Evolutionary conservation across 2,329 filamentous ascomycete genomes (phyloP).

Genomic region (Cadophora gregata): DNA sequence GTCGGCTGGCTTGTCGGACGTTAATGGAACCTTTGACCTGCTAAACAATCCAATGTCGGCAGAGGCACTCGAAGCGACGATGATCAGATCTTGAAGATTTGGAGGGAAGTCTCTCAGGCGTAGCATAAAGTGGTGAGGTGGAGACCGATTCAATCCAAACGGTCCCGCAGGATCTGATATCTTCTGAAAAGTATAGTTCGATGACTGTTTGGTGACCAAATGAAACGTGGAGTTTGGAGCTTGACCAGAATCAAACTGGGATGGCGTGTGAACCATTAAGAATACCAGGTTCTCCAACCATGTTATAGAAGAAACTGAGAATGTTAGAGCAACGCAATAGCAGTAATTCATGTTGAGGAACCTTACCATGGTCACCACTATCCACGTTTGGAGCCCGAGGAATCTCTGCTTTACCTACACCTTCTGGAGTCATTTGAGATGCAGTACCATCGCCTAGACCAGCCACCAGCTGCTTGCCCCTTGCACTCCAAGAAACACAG

Average conservation of each 20-base stretch:
- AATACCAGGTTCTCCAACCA: conserved; percentile 93
- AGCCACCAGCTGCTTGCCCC: conserved; percentile 90
- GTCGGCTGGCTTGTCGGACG: conserved; percentile 63
- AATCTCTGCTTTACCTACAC: conserved; percentile 77
- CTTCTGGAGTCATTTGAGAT: conserved; percentile 83
- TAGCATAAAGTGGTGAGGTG: conserved; percentile 78
- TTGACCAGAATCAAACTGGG: conserved; percentile 57
- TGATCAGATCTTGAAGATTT: conserved; percentile 78
- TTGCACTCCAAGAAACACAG: conserved; percentile 88
- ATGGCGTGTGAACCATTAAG: conserved; percentile 77
- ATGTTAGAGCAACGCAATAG: conserved; percentile 39
- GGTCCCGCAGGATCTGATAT: conserved; percentile 76
- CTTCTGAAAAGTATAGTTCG: conserved; percentile 73
- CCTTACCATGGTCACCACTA: conserved; percentile 69
- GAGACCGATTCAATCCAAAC: conserved; percentile 67
- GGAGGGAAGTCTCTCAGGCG: conserved; percentile 83
- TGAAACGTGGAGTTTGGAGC: conserved; percentile 75
- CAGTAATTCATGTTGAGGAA: not conserved
- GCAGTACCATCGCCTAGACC: conserved; percentile 82
- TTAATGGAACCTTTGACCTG: conserved; percentile 72
- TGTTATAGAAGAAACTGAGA: conserved; percentile 74
- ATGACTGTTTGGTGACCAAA: conserved; percentile 68
- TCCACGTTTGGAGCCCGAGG: conserved; percentile 75
- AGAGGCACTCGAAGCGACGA: conserved; percentile 81
- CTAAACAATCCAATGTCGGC: conserved; percentile 81